Evolutionary conservation across 2,329 filamentous ascomycete species (phyloP), one percentile per base, ranked within the genome.

Genomic region (Fusarium poae): DNA sequence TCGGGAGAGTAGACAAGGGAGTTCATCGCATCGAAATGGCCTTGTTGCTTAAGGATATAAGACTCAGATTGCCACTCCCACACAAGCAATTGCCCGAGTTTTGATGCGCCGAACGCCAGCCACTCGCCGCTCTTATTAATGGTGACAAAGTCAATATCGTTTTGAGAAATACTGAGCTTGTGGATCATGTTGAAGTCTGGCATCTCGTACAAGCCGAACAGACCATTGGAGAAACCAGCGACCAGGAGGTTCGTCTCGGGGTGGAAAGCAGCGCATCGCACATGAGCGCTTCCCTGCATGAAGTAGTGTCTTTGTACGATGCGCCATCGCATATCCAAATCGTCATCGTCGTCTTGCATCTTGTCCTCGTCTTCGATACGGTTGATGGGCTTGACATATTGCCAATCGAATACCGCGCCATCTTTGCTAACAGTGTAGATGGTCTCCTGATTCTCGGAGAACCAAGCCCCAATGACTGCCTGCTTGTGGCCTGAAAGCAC

Each of bases 41-140:
- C 96, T 79, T 98, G 96, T 77, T 99, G 96, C 81, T 99, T 99
- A 48, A 99, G 84, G 61, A 99, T 97, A 79, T 99, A 99, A 8
- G 95, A 98, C 79, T 99, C 97, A 0, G 96, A 99, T 77, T 98
- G 95, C 94, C 97, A 99, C 79, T 99, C 96, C 96, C 96, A 99
- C 6, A 99, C 96, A 6, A 99, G 83, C n/a, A 99, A 84, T 77
- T 99, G 96, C 1, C 97, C 97, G 7, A 97, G 86, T 74, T 97
- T 97, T 3, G 96, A 97, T 1, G 97, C 96, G 16, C 95, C 96
- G 78, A 99, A 97, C 0, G 97, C 97, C 23, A 99, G 83, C 96
- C 96, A 99, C 81, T 98, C 95, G 53, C 96, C 96, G 32, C 91
- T 92, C 78, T 92, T 92, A 82, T 98, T 99, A 76, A 97, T 93